phyloP scores from a whole-genome alignment of 345 rosid genomes.

The Moricandia moricandioides region DNA sequence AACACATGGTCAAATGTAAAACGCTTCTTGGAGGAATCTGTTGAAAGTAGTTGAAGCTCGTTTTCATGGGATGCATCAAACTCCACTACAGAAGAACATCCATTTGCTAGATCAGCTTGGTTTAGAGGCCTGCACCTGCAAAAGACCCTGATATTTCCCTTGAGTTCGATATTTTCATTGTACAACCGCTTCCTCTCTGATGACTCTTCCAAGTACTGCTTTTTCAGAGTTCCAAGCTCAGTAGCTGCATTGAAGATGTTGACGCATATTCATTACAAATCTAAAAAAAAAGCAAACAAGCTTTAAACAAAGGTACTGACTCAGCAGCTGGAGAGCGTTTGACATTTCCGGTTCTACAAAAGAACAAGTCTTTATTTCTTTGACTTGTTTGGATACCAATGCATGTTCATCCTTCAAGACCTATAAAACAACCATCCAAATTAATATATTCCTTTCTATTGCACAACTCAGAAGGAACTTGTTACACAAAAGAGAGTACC shows the following conservation, averaged over 20 bases:
- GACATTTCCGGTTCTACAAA: slow-evolving; percentile 49
- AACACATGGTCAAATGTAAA: slow-evolving; percentile 89
- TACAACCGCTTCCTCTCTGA: slow-evolving; percentile 71
- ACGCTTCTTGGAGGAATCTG: slow-evolving; percentile 80
- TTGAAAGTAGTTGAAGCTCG: slow-evolving; percentile 69
- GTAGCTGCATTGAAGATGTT: slow-evolving; percentile 59
- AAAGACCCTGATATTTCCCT: slow-evolving; percentile 94
- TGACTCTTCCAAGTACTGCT: slow-evolving; percentile 64
- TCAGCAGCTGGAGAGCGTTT: slow-evolving; percentile 46
- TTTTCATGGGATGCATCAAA: slow-evolving; percentile 66
- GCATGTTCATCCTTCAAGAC: slow-evolving; percentile 69
- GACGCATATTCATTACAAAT: slow-evolving; percentile 12
- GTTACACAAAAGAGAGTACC: slow-evolving; percentile 46
- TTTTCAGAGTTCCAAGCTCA: slow-evolving; percentile 61
- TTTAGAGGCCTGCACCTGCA: slow-evolving; percentile 94
- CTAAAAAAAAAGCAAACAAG: slow-evolving; percentile 8
- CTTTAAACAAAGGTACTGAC: slow-evolving; percentile 43
- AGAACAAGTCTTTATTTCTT: slow-evolving; percentile 45
- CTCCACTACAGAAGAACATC: slow-evolving; percentile 59
- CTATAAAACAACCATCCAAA: slow-evolving; percentile 42
- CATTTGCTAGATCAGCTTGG: slow-evolving; percentile 57
- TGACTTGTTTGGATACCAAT: slow-evolving; percentile 48
- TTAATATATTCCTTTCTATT: not conserved
- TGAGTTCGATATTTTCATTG: slow-evolving; percentile 89
- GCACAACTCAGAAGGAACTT: not conserved